Evolutionary conservation across 257 asterid species (phyloP).

Genomic region (Phtheirospermum japonicum): DNA sequence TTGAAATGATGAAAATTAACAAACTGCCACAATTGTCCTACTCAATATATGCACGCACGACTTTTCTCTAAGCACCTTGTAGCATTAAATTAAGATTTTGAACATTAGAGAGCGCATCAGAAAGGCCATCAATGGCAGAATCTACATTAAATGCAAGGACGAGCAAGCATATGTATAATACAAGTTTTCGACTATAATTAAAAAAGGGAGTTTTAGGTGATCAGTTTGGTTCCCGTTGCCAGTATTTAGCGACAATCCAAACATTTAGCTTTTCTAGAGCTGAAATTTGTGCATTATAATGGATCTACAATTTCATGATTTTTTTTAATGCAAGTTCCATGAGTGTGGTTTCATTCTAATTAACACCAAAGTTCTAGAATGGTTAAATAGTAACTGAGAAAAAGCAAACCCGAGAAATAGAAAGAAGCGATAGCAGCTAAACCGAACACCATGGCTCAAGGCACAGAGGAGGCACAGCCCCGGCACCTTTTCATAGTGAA

Average conservation of each 20-base stretch:
- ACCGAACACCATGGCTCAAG: background rate
- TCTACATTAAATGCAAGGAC: background rate
- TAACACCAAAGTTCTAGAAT: background rate
- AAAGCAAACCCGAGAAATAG: background rate
- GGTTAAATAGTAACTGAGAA: background rate
- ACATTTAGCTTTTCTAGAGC: background rate
- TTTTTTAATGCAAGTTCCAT: slow-evolving; percentile 1
- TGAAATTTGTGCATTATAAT: background rate
- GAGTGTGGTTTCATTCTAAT: background rate
- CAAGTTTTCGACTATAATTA: background rate
- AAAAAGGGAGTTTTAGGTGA: background rate
- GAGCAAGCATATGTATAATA: background rate
- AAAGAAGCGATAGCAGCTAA: background rate
- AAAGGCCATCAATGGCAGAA: slow-evolving; percentile 1
- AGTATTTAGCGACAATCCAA: background rate
- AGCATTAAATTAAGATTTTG: background rate
- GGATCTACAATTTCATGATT: background rate
- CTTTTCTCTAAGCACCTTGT: slow-evolving; percentile 8
- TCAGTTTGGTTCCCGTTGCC: background rate
- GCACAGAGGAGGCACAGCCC: background rate
- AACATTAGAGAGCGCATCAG: background rate
- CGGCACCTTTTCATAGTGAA: background rate
- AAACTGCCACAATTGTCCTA: background rate
- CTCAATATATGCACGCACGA: background rate
- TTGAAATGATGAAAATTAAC: background rate